Percentiles rank a stretch among this genome's conserved stretches.
Evolutionary conservation across 495 filamentous ascomycete species (phyloP).

Genomic region (Hyaloscypha hepaticicola): DNA sequence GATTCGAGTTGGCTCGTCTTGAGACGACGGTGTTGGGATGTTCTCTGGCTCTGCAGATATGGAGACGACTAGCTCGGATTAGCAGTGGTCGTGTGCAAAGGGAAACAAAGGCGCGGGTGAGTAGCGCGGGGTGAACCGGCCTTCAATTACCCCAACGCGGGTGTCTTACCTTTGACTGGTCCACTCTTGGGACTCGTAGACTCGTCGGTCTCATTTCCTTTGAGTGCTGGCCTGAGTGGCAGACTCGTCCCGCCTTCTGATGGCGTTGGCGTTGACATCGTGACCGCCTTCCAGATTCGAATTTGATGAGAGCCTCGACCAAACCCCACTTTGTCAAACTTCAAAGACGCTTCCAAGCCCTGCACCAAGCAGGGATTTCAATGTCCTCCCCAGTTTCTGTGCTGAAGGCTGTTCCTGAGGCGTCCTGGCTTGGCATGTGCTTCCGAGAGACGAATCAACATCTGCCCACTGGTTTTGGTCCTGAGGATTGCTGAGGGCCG

Average conservation of each 20-base stretch:
- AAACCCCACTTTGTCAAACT: not conserved
- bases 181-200: conserved; percentile 27
- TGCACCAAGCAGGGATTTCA: not conserved
- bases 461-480: not conserved
- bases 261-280: conserved; percentile 20
- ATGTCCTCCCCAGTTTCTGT: not conserved
- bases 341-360: not conserved
- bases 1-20: conserved; percentile 18
- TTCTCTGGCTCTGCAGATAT: conserved; percentile 38
- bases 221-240: conserved; percentile 28
- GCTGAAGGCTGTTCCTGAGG: not conserved
- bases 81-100: conserved; percentile 4
- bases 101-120: not conserved
- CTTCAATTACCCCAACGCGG: not conserved
- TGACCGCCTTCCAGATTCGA: not conserved
- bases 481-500: not conserved
- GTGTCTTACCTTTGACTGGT: conserved; percentile 29
- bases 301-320: not conserved
- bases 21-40: conserved; percentile 23
- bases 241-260: conserved; percentile 18
- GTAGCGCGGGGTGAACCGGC: not conserved
- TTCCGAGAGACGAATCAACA: not conserved
- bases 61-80: conserved; percentile 31
- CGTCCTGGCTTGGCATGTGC: not conserved
- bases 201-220: conserved; percentile 13